Conservation (phyloP, 2,329 filamentous ascomycete species). For the Fusarium cyanostomum region DNA sequence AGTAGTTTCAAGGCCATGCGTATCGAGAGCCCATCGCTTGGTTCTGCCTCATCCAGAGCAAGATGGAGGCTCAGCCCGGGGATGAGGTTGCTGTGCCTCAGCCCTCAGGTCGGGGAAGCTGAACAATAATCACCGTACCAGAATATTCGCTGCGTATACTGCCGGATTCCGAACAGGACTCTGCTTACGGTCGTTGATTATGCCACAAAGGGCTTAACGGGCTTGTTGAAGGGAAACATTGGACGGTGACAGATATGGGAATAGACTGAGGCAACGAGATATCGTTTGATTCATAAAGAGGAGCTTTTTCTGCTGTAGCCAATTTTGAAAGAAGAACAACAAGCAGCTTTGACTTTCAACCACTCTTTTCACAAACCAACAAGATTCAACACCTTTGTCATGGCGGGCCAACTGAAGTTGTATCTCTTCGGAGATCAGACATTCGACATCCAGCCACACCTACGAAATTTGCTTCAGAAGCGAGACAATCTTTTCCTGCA, state of each 20-base stretch:
- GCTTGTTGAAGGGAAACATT: background rate
- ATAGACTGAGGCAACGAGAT: background rate
- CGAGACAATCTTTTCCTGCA: constrained; percentile 36
- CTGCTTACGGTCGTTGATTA: background rate
- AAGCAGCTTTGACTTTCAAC: constrained; percentile 22
- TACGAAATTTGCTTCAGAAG: constrained; percentile 26
- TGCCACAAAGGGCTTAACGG: background rate
- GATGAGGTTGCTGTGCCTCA: background rate
- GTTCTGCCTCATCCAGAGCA: background rate
- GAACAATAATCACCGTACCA: background rate
- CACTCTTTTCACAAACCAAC: background rate
- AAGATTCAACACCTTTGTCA: constrained; percentile 36
- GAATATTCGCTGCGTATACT: background rate
- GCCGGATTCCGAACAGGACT: constrained; percentile 5
- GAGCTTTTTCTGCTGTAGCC: background rate
- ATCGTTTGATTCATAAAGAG: constrained; percentile 1
- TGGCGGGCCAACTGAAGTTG: constrained; percentile 20
- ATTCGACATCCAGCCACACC: constrained; percentile 29
- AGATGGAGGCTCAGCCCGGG: constrained; percentile 17
- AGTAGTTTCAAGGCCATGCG: background rate
- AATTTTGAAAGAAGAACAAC: background rate
- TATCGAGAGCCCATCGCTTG: background rate
- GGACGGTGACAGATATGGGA: background rate
- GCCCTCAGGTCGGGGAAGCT: background rate
- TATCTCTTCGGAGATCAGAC: constrained; percentile 37